Evolutionary conservation across 805 yeast species (phyloP), one percentile per base, ranked within the genome.

Genomic region (Wickerhamomyces sydowiorum): DNA sequence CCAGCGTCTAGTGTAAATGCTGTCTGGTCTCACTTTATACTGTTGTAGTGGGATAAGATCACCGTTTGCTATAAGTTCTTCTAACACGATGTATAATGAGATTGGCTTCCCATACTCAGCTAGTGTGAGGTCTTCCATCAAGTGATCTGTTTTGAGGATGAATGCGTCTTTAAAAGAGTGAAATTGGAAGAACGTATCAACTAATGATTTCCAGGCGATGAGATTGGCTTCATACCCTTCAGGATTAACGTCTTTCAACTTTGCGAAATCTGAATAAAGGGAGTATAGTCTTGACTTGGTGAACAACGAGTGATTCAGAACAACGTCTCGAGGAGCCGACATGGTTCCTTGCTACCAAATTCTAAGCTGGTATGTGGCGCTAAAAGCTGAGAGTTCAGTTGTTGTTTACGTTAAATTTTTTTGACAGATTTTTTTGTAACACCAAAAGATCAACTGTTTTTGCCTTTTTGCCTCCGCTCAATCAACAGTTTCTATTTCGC

Each of bases 141-240:
- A 46, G 1, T 50, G 53, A 2, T 41, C 44, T n/a, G 64, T 56
- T 4, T 50, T 46, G 5, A 65, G 40, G 7, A 54, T 46, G n/a
- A 65, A 45, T 1, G 38, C 29, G 12, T 56, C 38, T 2, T 36
- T 8, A 4, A 56, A 41, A 1, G 45, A 23, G 8, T 38, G 17
- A 7, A 39, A 33, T 7, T 44, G 35, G 38, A 57, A 47, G 36
- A 53, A 32, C 25, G 45, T 41, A 7, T 43, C 44, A 3, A 68
- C 39, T 30, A 57, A 57, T 1, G 60, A 50, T 34, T 52, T 58
- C 73, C 73, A 68, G 6, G 66, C 62, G 19, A 53, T 50, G 34
- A 67, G 47, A 42, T 68, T 68, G 8, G 72, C 72, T 29, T 54
- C 59, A 35, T 60, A 68, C 1, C 73, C 73, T n/a, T 68, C 72